phyloP scores from a whole-genome alignment of 2,329 filamentous ascomycete genomes.

The Podosphaera leucotricha region DNA sequence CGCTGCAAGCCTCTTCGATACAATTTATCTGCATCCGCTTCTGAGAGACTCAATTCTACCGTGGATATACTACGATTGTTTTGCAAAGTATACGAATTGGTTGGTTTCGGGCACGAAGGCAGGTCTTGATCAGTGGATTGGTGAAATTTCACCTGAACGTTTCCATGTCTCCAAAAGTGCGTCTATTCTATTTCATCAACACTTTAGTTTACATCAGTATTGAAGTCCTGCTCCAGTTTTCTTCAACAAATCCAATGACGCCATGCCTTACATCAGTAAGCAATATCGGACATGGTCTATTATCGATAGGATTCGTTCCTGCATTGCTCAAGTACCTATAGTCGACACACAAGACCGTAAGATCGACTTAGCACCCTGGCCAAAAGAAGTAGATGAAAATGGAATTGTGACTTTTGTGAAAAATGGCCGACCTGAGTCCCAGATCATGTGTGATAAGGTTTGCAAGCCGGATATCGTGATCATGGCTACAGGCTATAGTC shows the following conservation, averaged over 20 bases:
- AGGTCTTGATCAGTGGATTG: slow-evolving; percentile 6
- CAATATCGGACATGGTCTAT: slow-evolving; percentile 16
- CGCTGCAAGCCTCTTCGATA: slow-evolving; percentile 26
- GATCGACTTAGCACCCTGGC: slow-evolving; percentile 24
- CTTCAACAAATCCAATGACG: slow-evolving; percentile 20
- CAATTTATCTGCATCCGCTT: slow-evolving; percentile 24
- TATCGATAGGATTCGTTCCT: slow-evolving; percentile 17
- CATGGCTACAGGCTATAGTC: slow-evolving; percentile 24
- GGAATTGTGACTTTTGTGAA: slow-evolving; percentile 19
- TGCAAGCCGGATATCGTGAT: slow-evolving; percentile 22
- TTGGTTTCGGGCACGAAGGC: slow-evolving; percentile 4
- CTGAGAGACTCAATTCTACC: slow-evolving; percentile 21
- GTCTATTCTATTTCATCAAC: neutral
- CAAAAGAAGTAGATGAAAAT: slow-evolving; percentile 16
- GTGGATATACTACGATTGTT: slow-evolving; percentile 24
- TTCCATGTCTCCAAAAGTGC: slow-evolving; percentile 4
- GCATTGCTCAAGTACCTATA: slow-evolving; percentile 19
- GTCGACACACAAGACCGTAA: slow-evolving; percentile 18
- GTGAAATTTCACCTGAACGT: slow-evolving; percentile 4
- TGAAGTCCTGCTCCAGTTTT: slow-evolving; percentile 2
- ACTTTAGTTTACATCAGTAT: neutral
- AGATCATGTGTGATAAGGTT: slow-evolving; percentile 9
- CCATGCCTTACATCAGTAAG: slow-evolving; percentile 21
- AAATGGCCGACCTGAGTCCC: slow-evolving; percentile 13
- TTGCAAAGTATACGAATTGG: slow-evolving; percentile 14